Conservation (phyloP, 1,284 basidiomycete genomes). For the Ustilago shanxiensis region DNA sequence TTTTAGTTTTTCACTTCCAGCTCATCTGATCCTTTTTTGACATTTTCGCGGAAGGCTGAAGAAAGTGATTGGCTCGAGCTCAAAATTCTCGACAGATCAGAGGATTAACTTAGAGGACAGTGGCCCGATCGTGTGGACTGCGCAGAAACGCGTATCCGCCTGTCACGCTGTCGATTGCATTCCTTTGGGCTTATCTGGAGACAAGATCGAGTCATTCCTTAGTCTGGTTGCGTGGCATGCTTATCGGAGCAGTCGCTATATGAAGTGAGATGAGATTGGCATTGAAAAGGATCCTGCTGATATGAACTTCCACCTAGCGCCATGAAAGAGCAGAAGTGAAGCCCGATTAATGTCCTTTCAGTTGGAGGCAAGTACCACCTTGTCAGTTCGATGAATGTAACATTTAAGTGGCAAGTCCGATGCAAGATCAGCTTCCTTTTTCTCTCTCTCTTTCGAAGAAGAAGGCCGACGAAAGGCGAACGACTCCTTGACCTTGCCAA, state of each 20-base stretch:
- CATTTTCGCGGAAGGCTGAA: not conserved
- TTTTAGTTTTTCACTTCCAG: constrained; percentile 10
- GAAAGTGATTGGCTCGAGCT: constrained; percentile 28
- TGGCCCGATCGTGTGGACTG: constrained; percentile 15
- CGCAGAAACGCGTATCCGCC: not conserved
- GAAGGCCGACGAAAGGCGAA: too few species aligned
- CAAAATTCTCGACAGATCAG: not conserved
- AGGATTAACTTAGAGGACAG: too few species aligned
- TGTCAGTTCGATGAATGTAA: too few species aligned
- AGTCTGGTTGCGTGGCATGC: not conserved
- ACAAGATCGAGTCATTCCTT: not conserved
- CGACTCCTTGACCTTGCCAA: too few species aligned
- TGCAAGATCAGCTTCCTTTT: too few species aligned
- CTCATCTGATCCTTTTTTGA: constrained; percentile 2
- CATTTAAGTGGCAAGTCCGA: too few species aligned
- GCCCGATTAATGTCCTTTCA: not conserved
- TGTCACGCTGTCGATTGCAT: not conserved
- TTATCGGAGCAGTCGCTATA: not conserved
- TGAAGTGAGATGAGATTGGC: not conserved
- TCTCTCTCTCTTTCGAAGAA: too few species aligned
- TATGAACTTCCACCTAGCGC: too few species aligned
- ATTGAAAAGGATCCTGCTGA: too few species aligned
- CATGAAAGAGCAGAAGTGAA: not conserved
- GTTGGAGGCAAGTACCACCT: too few species aligned
- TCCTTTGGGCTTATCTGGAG: not conserved